Evolutionary conservation across 2,329 filamentous ascomycete genomes (phyloP).

Genomic region (Aspergillus sp.): DNA sequence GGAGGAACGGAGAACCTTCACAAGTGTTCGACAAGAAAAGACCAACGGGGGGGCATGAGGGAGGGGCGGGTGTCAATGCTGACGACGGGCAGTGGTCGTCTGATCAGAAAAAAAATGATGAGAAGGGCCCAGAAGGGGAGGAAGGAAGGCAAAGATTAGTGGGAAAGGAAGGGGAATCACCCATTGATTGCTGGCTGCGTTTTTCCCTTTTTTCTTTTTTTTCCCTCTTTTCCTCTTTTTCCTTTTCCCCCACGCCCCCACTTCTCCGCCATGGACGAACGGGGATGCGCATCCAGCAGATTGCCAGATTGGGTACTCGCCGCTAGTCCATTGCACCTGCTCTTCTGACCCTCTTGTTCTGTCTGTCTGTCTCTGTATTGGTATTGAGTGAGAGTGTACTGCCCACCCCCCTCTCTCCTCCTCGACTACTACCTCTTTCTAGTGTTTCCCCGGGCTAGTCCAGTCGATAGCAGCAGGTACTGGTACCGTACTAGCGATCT

Average conservation of each 20-base stretch:
- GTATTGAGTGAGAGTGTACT: neutral
- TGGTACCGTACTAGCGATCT: neutral
- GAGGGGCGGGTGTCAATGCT: slow-evolving; percentile 20
- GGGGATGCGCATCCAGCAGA: slow-evolving; percentile 11
- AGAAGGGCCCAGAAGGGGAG: slow-evolving; percentile 10
- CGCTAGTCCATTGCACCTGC: slow-evolving; percentile 7
- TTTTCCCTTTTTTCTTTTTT: neutral
- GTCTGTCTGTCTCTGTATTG: neutral
- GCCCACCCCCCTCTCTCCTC: neutral
- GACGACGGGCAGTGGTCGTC: slow-evolving; percentile 24
- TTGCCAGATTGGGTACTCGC: slow-evolving; percentile 1
- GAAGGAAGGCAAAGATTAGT: slow-evolving; percentile 6
- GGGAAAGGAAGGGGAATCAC: slow-evolving; percentile 6
- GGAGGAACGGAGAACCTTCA: neutral
- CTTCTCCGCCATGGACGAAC: slow-evolving; percentile 29
- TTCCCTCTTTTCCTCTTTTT: neutral
- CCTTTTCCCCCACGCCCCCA: slow-evolving; percentile 28
- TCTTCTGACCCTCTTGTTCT: neutral
- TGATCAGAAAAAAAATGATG: slow-evolving; percentile 27
- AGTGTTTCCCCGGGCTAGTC: neutral
- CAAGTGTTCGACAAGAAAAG: neutral
- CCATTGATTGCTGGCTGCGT: neutral
- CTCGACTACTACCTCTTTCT: too few relatives aligned
- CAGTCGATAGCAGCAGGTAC: slow-evolving; percentile 1
- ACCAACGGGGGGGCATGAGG: slow-evolving; percentile 16